Evolutionary conservation across 2,329 filamentous ascomycete genomes (phyloP).

Genomic region (Phaeomoniella chlamydospora): DNA sequence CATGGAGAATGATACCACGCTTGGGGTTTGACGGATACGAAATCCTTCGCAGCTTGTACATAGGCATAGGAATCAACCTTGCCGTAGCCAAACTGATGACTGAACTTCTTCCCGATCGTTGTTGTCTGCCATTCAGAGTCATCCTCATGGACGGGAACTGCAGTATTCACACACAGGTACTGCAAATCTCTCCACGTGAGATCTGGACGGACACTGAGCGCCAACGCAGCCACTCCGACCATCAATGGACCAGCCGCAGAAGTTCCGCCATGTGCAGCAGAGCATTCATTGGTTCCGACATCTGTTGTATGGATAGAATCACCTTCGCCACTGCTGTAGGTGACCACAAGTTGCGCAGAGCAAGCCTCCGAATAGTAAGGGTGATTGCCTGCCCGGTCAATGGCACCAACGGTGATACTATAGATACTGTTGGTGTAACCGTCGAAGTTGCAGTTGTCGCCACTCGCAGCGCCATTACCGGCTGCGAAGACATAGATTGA

Average conservation of each 20-base stretch:
- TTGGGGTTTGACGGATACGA: slow-evolving; percentile 84
- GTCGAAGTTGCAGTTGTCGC: slow-evolving; percentile 98
- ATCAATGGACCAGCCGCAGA: slow-evolving; percentile 89
- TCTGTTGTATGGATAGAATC: slow-evolving; percentile 95
- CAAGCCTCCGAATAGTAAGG: slow-evolving; percentile 95
- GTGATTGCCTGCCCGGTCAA: slow-evolving; percentile 75
- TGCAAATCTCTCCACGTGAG: slow-evolving; percentile 90
- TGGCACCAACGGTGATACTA: slow-evolving; percentile 88
- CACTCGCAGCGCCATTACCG: slow-evolving; percentile 74
- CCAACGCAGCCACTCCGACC: slow-evolving; percentile 81
- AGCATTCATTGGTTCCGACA: slow-evolving; percentile 70
- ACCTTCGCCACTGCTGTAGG: slow-evolving; percentile 81
- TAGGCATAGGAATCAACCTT: slow-evolving; percentile 82
- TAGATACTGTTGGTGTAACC: slow-evolving; percentile 99
- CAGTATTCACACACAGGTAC: slow-evolving; percentile 74
- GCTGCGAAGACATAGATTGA: slow-evolving; percentile 95
- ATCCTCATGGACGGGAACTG: slow-evolving; percentile 63
- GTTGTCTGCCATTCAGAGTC: slow-evolving; percentile 70
- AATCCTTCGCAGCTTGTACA: slow-evolving; percentile 73
- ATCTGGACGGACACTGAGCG: slow-evolving; percentile 71
- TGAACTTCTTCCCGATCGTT: slow-evolving; percentile 69
- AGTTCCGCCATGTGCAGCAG: slow-evolving; percentile 74
- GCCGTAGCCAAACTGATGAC: slow-evolving; percentile 89
- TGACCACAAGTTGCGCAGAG: slow-evolving; percentile 88
- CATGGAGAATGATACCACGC: slow-evolving; percentile 90